A percentile compares a stretch with the other conserved stretches of the same genome.
Evolutionary conservation across 176 grass and related monocot genomes (phyloP).

Genomic region (Zoysia pacifica): DNA sequence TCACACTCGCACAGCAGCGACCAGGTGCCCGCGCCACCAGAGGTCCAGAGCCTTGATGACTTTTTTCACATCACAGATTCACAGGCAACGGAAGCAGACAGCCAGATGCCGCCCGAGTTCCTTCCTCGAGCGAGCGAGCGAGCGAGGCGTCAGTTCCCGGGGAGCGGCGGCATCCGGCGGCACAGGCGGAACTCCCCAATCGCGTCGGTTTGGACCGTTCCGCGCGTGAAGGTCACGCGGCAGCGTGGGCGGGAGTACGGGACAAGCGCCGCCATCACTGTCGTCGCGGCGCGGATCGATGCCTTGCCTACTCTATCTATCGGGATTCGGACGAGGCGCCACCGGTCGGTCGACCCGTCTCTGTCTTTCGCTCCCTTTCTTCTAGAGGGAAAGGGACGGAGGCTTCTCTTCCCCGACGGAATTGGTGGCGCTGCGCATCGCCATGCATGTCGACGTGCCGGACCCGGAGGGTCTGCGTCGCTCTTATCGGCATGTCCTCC

Average conservation of each 20-base stretch:
- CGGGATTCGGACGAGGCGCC: background rate
- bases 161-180: background rate
- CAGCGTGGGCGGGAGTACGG: background rate
- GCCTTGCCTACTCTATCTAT: background rate
- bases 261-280: background rate
- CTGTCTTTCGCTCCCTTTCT: slow-evolving; percentile 11
- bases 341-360: background rate
- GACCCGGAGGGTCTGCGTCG: too few species aligned
- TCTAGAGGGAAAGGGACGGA: background rate
- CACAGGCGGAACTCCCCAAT: background rate
- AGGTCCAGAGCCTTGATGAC: too few species aligned
- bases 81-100: too few species aligned
- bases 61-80: too few species aligned
- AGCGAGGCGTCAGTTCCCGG: background rate
- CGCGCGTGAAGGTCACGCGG: background rate
- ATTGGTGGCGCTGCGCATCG: background rate
- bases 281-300: too few species aligned
- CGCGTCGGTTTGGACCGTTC: slow-evolving; percentile 20
- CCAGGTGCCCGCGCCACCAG: too few species aligned
- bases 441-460: too few species aligned
- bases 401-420: background rate
- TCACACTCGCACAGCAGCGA: too few species aligned
- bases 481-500: background rate
- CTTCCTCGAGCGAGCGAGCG: background rate
- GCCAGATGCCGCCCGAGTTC: too few species aligned